These are phyloP conservation scores for Alternaria sp. DNA, from an alignment of 2,329 filamentous ascomycete species.

Conservation along the genomic window DNA sequence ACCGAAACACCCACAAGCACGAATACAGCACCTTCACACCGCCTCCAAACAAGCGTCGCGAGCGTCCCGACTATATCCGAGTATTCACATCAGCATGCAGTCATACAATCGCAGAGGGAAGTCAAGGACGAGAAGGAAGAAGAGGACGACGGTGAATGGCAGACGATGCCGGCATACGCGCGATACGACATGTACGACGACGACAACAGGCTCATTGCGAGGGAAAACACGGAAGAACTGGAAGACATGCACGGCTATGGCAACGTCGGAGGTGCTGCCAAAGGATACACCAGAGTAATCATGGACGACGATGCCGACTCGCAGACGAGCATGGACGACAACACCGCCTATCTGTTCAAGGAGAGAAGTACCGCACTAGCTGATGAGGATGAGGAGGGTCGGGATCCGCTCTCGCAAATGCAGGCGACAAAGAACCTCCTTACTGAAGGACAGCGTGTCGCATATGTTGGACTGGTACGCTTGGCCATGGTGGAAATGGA, in stretches of 20 bases:
- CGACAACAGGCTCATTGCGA: slow-evolving; percentile 85
- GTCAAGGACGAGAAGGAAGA: slow-evolving; percentile 58
- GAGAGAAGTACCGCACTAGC: slow-evolving; percentile 68
- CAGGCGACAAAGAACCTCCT: slow-evolving; percentile 95
- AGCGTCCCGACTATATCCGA: slow-evolving; percentile 67
- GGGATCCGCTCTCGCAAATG: slow-evolving; percentile 88
- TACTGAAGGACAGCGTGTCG: slow-evolving; percentile 94
- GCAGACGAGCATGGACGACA: slow-evolving; percentile 95
- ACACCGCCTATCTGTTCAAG: slow-evolving; percentile 95
- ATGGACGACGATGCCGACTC: slow-evolving; percentile 95
- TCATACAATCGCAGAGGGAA: slow-evolving; percentile 59
- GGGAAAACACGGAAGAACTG: slow-evolving; percentile 74
- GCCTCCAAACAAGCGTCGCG: slow-evolving; percentile 22
- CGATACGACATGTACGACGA: slow-evolving; percentile 97
- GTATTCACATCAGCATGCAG: slow-evolving; percentile 88
- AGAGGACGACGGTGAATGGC: slow-evolving; percentile 81
- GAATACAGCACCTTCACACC: slow-evolving; percentile 14
- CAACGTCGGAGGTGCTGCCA: slow-evolving; percentile 86
- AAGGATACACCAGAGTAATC: slow-evolving; percentile 94
- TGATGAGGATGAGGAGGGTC: slow-evolving; percentile 77
- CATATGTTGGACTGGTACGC: slow-evolving; percentile 90
- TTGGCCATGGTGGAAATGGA: slow-evolving; percentile 82
- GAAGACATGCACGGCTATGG: slow-evolving; percentile 77
- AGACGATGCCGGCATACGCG: slow-evolving; percentile 92
- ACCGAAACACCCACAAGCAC: slow-evolving; percentile 22